These are phyloP conservation scores for Pythium phragmitis DNA, from an alignment of 352 stramenopile species.

Conservation along the genomic window DNA sequence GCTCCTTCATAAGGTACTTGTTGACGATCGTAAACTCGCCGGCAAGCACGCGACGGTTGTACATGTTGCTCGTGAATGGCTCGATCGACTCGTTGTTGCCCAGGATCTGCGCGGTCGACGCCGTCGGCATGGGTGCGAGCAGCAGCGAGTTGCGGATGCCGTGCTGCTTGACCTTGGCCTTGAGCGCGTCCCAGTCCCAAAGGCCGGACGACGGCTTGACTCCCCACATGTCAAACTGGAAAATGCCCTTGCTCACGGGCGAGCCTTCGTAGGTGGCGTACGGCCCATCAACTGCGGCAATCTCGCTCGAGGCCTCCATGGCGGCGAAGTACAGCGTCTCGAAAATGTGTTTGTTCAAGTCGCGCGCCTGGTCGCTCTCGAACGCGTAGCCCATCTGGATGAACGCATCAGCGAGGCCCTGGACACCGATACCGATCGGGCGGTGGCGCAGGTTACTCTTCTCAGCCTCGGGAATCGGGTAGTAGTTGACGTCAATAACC, in stretches of 20 bases:
- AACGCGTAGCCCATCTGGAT: constrained; percentile 97
- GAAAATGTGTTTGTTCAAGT: constrained; percentile 99
- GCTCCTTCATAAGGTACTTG: constrained; percentile 98
- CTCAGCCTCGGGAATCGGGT: constrained; percentile 91
- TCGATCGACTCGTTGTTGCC: constrained; percentile 99
- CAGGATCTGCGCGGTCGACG: constrained; percentile 98
- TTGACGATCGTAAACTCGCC: constrained; percentile 99
- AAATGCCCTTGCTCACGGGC: constrained; percentile 94
- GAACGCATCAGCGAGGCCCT: constrained; percentile 97
- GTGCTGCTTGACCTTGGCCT: constrained; percentile 92
- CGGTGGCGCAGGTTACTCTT: constrained; percentile 97
- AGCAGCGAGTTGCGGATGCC: constrained; percentile 98
- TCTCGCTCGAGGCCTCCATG: constrained; percentile 95
- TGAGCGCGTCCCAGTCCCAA: constrained; percentile 96
- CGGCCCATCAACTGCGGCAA: constrained; percentile 91
- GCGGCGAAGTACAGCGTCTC: constrained; percentile 99
- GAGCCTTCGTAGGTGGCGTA: constrained; percentile 98
- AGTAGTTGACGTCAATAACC: constrained; percentile 99
- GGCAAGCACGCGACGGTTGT: constrained; percentile 97
- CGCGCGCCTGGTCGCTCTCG: constrained; percentile 88
- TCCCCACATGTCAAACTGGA: constrained; percentile 99
- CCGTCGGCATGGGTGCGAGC: constrained; percentile 99
- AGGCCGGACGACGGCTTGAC: constrained; percentile 90
- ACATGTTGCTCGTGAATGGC: constrained; percentile 99
- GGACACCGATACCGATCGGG: constrained; percentile 98